A percentile compares a stretch with the other conserved stretches of the same genome.
Conservation (phyloP, 1,284 basidiomycete genomes). For the Ustilago crameri region DNA sequence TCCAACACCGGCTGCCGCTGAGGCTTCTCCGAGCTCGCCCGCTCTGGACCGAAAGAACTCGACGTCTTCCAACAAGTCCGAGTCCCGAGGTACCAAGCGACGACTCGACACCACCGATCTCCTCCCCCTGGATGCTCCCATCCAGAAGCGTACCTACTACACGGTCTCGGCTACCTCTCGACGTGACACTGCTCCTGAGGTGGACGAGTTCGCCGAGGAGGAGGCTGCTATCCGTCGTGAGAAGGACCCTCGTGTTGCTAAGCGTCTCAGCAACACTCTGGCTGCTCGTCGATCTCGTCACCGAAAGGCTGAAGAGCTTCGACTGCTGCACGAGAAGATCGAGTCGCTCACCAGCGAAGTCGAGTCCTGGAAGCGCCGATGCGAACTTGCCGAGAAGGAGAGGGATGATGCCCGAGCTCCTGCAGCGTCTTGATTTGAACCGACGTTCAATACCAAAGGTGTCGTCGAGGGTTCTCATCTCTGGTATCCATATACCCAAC, state of each 20-base stretch:
- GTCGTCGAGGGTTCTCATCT: background rate
- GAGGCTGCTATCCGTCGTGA: slow-evolving; percentile 52
- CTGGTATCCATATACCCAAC: slow-evolving; percentile 12
- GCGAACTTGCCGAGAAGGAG: slow-evolving; percentile 61
- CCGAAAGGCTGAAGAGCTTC: slow-evolving; percentile 65
- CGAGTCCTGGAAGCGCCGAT: slow-evolving; percentile 63
- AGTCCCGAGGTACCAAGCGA: slow-evolving; percentile 55
- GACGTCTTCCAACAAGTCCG: slow-evolving; percentile 27
- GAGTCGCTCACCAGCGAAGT: slow-evolving; percentile 55
- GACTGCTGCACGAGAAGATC: slow-evolving; percentile 61
- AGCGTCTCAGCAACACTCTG: slow-evolving; percentile 67
- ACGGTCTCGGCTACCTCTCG: slow-evolving; percentile 65
- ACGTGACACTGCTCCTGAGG: slow-evolving; percentile 41
- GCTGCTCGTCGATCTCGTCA: slow-evolving; percentile 65
- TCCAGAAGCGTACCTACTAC: slow-evolving; percentile 64
- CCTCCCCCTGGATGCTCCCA: slow-evolving; percentile 65
- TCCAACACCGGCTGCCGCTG: slow-evolving; percentile 5
- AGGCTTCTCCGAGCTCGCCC: slow-evolving; percentile 16
- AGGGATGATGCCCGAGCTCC: slow-evolving; percentile 46
- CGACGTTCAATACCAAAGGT: background rate
- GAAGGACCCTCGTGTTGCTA: slow-evolving; percentile 60
- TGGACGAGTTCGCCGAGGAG: slow-evolving; percentile 43
- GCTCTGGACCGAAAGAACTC: slow-evolving; percentile 31
- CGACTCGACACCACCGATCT: slow-evolving; percentile 60
- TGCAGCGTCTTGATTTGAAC: slow-evolving; percentile 1